Evolutionary conservation across 805 yeast species (phyloP).

Genomic region (Ogataea pignaliae): DNA sequence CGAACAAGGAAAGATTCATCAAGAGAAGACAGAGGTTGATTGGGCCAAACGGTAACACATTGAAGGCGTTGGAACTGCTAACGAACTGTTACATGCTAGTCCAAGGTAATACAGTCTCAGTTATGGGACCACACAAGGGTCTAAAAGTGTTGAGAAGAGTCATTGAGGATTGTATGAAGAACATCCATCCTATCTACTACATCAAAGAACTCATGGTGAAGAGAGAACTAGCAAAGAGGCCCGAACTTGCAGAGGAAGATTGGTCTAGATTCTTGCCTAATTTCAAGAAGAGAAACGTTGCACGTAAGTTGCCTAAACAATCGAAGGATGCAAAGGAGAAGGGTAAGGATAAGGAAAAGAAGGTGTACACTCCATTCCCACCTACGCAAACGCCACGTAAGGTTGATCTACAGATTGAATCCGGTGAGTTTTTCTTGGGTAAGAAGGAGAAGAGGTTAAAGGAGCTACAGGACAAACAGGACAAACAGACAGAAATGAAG

Average conservation of each 20-base stretch:
- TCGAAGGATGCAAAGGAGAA: constrained; percentile 45
- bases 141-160: constrained; percentile 88
- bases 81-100: constrained; percentile 96
- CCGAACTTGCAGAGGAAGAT: constrained; percentile 92
- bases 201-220: constrained; percentile 97
- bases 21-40: constrained; percentile 94
- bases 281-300: constrained; percentile 94
- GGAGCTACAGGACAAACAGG: constrained; percentile 71
- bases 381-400: constrained; percentile 96
- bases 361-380: constrained; percentile 97
- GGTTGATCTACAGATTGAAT: constrained; percentile 93
- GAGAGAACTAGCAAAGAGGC: constrained; percentile 90
- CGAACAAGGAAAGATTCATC: constrained; percentile 89
- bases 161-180: constrained; percentile 96
- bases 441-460: constrained; percentile 74
- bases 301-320: constrained; percentile 81
- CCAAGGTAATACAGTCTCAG: constrained; percentile 95
- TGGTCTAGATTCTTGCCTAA: constrained; percentile 96
- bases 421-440: constrained; percentile 96
- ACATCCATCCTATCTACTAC: constrained; percentile 95
- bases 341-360: constrained; percentile 46
- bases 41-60: constrained; percentile 95
- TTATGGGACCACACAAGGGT: constrained; percentile 95
- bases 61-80: constrained; percentile 89
- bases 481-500: constrained; percentile 68